Base-by-base conservation (phyloP, 2,329 filamentous ascomycete species). In the Seiridium cupressi region DNA sequence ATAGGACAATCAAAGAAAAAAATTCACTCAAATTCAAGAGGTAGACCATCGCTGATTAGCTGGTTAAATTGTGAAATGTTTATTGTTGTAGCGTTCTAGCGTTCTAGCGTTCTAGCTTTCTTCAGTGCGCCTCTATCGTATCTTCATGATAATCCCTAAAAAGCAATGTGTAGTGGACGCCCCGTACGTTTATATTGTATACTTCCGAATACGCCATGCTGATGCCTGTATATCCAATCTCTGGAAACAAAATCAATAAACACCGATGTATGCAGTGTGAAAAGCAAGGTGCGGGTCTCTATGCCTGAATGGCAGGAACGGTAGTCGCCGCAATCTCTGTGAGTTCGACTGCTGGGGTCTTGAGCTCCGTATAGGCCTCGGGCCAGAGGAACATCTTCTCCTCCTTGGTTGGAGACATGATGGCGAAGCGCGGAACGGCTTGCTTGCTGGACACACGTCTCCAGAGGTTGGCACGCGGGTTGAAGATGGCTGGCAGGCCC, bases 381-480 rank as follows among this genome's bases (percentile, higher is more conserved):
- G 85, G 86, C 85, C 85, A 88, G 48, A 87, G 72, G 65, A 87
- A 84, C 75, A 85, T 83, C 75, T 83, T 85, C 71, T 88, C 85
- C 67, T 88, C 85, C 34, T 76, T 77, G 1, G 75, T 73, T 1
- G 85, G 85, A 46, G 70, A 63, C 64, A 67, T 69, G 46, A 69
- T 59, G 9, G 69, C 65, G 55, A 68, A 68, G 32, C 63, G 63
- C 55, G 78, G 70, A 64, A 84, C 82, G 44, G 82, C 80, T 48
- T 76, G 79, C 74, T 81, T 83, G 74, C 84, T 87, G 40, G 81
- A 85, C 48, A 85, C 81, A 35, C 86, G 78, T 57, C 88, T 77
- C 88, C 88, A 89, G 76, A 89, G 78, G 71, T 89, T 89, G 35
- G 86, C 88, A 48, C 87, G 79, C 6, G 87, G 87, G 73, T 90